A percentile compares a stretch with the other conserved stretches of the same genome.
These are phyloP conservation scores for Isoetes taiwanensis DNA, from an alignment of 75 land plant genomes.

Conservation along the genomic window DNA sequence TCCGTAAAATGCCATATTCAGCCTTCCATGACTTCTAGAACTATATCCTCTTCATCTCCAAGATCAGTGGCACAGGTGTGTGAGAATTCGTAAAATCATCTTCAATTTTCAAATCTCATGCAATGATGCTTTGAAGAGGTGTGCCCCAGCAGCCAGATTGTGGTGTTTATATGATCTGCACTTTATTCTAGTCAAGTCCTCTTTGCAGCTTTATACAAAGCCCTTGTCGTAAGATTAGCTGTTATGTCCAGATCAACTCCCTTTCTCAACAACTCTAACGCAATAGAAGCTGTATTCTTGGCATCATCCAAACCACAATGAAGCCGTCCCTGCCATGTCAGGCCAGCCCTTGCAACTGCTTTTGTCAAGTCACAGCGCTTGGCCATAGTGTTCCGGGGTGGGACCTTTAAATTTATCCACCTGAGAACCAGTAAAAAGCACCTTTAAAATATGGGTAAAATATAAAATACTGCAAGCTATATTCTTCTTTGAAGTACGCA, in stretches of 20 bases:
- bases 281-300: conserved; percentile 70
- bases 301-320: conserved; percentile 96
- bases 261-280: conserved; percentile 43
- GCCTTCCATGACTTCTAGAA: too few relatives aligned
- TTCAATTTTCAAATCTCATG: too few relatives aligned
- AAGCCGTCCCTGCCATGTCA: conserved; percentile 73
- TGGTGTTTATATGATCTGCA: too few relatives aligned
- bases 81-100: too few relatives aligned
- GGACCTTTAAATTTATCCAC: conserved; percentile 87
- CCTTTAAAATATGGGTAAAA: background rate
- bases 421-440: conserved; percentile 25
- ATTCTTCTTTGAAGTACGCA: background rate
- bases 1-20: too few relatives aligned
- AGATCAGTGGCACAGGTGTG: too few relatives aligned
- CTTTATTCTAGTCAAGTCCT: too few relatives aligned
- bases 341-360: conserved; percentile 69
- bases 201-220: too few relatives aligned
- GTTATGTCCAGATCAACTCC: conserved; percentile 55
- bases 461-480: background rate
- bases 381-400: conserved; percentile 50
- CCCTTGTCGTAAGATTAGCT: too few relatives aligned
- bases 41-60: too few relatives aligned
- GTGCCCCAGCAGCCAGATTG: too few relatives aligned
- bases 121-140: too few relatives aligned
- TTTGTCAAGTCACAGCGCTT: conserved; percentile 53